Evolutionary conservation across 2,329 filamentous ascomycete species (phyloP), one percentile per base, ranked within the genome.

Genomic region (Cladophialophora immunda): DNA sequence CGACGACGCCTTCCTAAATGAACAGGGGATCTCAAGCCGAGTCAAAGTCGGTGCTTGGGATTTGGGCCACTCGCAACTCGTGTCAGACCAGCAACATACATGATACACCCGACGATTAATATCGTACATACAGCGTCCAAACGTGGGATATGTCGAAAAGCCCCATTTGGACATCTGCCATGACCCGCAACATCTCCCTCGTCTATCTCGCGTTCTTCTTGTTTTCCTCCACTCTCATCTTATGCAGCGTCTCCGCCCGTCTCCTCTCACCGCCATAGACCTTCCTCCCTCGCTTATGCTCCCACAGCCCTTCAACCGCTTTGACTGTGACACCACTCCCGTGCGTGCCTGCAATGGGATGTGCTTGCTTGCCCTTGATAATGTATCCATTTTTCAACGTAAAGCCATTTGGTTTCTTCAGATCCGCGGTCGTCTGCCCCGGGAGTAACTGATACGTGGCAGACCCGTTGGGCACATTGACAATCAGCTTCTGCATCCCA

Each of bases 211-310:
- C 61, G 30, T 70, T 71, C 70, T 92, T 92, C 79, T 90, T 92
- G 72, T 92, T 89, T 82, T 94, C 92, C 38, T 89, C 89, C 59
- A 91, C 89, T 71, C 90, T 87, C 81, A 89, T 90, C 89, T 97
- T 97, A 74, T 94, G 93, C 74, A 92, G 86, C 60, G 97, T 89
- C 82, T 97, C 90, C 17, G 91, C 92, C 78, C 87, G 89, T 80
- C 95, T 88, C 78, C 95, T 89, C 85, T 99, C 95, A 84, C 95
- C 95, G 76, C 95, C 95, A 80, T 98, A 94, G 72, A 99, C 90
- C 89, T 98, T 98, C 75, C 89, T 88, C 30, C 95, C 94, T 74
- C 90, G 86, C 77, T 86, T 90, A 75, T 93, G 85, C 83, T 98
- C 94, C 95, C 94, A 98, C 83, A 98, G 90, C 9, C 94, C 93